Evolutionary conservation across 129 eudicot genomes (phyloP), one percentile per base, ranked within the genome.

Genomic region (Chrysanthemum makinoi): DNA sequence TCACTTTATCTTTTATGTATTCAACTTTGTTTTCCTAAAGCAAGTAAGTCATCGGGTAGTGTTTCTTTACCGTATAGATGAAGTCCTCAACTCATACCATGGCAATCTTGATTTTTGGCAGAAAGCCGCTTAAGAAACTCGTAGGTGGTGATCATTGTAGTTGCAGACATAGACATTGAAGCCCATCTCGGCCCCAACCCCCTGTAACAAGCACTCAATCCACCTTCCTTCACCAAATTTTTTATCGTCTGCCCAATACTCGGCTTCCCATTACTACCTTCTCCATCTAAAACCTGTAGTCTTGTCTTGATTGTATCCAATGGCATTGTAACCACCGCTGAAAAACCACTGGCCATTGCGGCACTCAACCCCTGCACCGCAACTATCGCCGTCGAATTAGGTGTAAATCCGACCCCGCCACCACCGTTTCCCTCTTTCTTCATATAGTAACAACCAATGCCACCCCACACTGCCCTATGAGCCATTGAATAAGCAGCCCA

Each of bases 131-230:
- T 91, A 55, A 91, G 86, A 47, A 83, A 88, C 96, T 91, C 97
- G 24, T 91, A 91, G 53, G 97, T 88, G 63, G 97, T 88, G 83
- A 91, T 86, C 97, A 91, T 91, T 8, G 93, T 88, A 30, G 88
- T 81, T 66, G 97, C 90, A 64, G 97, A 88, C 90, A 88, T 65
- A 7, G 97, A 88, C 96, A 88, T 88, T 6, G 97, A 88, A 63
- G 89, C 96, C 96, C 96, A 91, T 66, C 97, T 81, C 19, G 96
- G 96, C n/a, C 90, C 96, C 61, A 91, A 80, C 24, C 97, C 97
- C 77, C 93, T 80, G 64, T 91, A 88, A 77, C 97, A 91, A 76
- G 97, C 97, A 57, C 96, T 69, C 74, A 86, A 72, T 62, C 97
- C 97, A 50, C 97, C 97, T 80, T 88, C 96, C 83, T 83, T 84